These are phyloP conservation scores for Salix purpurea DNA, from an alignment of 345 rosid genomes.

Conservation along the genomic window DNA sequence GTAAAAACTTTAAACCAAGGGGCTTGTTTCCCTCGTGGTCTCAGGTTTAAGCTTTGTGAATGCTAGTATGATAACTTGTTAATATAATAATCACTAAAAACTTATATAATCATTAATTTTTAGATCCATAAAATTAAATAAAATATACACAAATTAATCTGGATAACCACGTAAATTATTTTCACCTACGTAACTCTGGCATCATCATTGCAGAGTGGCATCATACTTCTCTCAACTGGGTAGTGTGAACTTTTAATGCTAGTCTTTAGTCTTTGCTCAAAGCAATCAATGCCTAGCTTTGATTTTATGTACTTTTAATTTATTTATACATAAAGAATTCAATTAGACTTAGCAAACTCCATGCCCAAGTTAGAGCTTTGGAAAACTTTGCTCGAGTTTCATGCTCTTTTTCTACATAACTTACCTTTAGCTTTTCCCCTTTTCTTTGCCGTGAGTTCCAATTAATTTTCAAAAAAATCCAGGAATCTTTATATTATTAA, in stretches of 20 bases:
- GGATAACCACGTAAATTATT: not conserved
- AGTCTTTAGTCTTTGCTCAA: not conserved
- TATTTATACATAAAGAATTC: not conserved
- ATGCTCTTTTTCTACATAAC: not conserved
- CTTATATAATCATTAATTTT: too few species aligned
- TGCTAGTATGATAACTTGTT: too few species aligned
- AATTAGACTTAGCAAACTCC: not conserved
- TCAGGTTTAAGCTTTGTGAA: fast-evolving
- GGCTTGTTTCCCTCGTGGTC: too few species aligned
- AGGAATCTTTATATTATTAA: too few species aligned
- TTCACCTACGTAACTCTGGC: conserved; percentile 17
- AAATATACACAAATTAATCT: too few species aligned
- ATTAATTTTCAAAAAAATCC: too few species aligned
- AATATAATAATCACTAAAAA: fast-evolving
- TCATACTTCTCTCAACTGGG: not conserved
- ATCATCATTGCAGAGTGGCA: not conserved
- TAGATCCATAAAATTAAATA: too few species aligned
- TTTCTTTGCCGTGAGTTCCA: too few species aligned
- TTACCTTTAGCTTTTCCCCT: too few species aligned
- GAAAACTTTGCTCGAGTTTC: not conserved
- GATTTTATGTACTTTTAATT: not conserved
- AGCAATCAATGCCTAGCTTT: not conserved
- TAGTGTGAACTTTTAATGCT: too few species aligned
- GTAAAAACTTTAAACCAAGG: fast-evolving
- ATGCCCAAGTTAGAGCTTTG: not conserved